phyloP scores from a whole-genome alignment of 2,329 filamentous ascomycete genomes.

The Amylocarpus encephaloides region DNA sequence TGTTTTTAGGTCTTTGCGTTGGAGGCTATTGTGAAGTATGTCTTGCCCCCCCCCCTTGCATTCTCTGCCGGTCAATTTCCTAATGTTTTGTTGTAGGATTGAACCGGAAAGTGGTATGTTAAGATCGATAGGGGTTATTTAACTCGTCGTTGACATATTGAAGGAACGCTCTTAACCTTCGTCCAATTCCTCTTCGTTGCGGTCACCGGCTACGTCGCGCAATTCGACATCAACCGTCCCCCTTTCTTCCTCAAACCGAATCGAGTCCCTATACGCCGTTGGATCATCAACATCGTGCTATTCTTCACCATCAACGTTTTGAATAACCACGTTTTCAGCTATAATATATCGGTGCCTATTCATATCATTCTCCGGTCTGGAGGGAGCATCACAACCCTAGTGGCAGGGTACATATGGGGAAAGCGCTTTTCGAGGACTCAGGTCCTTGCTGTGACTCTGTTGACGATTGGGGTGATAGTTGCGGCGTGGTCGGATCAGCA shows the following conservation, averaged over 20 bases:
- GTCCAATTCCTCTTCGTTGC: slow-evolving; percentile 84
- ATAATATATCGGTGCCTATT: slow-evolving; percentile 90
- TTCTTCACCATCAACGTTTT: slow-evolving; percentile 93
- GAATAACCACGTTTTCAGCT: slow-evolving; percentile 97
- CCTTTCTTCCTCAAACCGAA: slow-evolving; percentile 71
- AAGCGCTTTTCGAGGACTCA: slow-evolving; percentile 79
- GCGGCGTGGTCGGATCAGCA: slow-evolving; percentile 87
- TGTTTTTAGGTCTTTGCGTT: slow-evolving; percentile 77
- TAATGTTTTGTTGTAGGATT: slow-evolving; percentile 47
- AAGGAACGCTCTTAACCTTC: slow-evolving; percentile 80
- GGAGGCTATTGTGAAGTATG: slow-evolving; percentile 90
- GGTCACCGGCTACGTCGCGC: slow-evolving; percentile 67
- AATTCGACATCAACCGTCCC: slow-evolving; percentile 60
- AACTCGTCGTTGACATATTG: slow-evolving; percentile 16
- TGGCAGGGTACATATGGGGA: slow-evolving; percentile 79
- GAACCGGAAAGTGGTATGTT: slow-evolving; percentile 72
- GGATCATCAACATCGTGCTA: slow-evolving; percentile 80
- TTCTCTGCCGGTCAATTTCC: slow-evolving; percentile 2
- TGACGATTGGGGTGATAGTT: slow-evolving; percentile 80
- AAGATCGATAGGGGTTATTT: neutral
- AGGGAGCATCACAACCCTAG: slow-evolving; percentile 91
- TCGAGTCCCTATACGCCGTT: slow-evolving; percentile 75
- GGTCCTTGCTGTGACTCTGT: slow-evolving; percentile 69
- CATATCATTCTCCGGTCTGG: slow-evolving; percentile 96
- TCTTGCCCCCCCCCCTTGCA: slow-evolving; percentile 13